phyloP scores from a whole-genome alignment of 208 protist genomes.

The Wallacemonas rigidus region DNA sequence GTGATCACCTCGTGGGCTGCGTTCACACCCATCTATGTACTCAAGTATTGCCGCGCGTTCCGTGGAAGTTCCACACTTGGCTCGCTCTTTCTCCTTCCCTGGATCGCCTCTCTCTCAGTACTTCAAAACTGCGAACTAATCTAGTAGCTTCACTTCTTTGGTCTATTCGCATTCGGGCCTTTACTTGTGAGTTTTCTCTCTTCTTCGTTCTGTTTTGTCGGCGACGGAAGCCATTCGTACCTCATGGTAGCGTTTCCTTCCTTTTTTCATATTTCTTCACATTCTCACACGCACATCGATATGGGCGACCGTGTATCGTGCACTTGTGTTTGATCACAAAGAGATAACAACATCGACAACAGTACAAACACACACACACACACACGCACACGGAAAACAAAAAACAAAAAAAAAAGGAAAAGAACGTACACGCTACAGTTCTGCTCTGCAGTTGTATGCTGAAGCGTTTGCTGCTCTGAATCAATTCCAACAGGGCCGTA shows the following conservation, averaged over 20 bases:
- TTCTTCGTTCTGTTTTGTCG: conserved; percentile 1
- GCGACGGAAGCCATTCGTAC: too few relatives aligned
- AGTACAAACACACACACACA: not conserved
- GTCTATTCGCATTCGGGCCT: not conserved
- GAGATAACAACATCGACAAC: not conserved
- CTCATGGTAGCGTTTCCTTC: too few relatives aligned
- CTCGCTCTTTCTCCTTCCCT: conserved; percentile 47
- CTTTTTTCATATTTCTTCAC: too few relatives aligned
- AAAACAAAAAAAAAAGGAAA: not conserved
- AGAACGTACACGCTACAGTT: too few relatives aligned
- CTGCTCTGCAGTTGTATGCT: too few relatives aligned
- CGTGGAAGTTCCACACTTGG: conserved; percentile 25
- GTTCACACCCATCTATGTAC: conserved; percentile 48
- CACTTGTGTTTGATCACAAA: too few relatives aligned
- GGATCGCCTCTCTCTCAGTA: conserved; percentile 53
- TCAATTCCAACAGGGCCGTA: too few relatives aligned
- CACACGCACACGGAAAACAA: not conserved
- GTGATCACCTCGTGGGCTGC: conserved; percentile 76
- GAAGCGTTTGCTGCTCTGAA: too few relatives aligned
- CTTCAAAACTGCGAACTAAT: conserved; percentile 46
- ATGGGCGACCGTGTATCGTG: too few relatives aligned
- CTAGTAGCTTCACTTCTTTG: conserved; percentile 15
- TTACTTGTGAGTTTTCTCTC: not conserved
- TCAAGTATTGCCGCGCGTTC: conserved; percentile 40
- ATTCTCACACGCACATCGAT: too few relatives aligned